Conservation (phyloP, 1,284 basidiomycete genomes). For the Inonotus obliquus region DNA sequence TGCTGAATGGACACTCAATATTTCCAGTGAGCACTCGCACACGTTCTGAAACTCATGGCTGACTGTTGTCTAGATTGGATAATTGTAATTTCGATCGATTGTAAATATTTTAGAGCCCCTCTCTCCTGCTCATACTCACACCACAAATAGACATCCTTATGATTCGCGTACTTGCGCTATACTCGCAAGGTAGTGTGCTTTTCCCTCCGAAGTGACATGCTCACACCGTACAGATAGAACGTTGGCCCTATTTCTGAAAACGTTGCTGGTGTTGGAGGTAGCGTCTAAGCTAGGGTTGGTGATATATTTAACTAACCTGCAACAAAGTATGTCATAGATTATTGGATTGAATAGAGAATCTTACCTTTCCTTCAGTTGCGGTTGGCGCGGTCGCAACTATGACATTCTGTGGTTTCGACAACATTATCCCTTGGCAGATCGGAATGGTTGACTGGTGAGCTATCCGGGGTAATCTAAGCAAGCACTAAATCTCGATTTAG, state of each 20-base stretch:
- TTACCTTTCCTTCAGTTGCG: neutral
- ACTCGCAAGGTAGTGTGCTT: neutral
- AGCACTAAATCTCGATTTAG: neutral
- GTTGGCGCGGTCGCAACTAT: neutral
- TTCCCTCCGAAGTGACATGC: neutral
- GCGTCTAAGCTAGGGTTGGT: neutral
- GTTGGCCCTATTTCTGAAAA: neutral
- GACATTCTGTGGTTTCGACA: neutral
- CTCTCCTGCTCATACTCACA: neutral
- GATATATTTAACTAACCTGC: neutral
- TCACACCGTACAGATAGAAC: neutral
- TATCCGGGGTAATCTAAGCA: neutral
- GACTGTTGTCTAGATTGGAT: neutral
- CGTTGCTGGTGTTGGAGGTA: neutral
- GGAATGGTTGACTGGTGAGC: neutral
- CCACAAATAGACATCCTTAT: neutral
- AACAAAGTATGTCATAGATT: neutral
- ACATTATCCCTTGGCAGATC: neutral
- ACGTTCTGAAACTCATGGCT: neutral
- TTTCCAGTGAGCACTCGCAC: neutral
- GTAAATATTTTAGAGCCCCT: neutral
- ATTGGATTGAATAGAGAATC: neutral
- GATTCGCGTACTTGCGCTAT: constrained; percentile 11
- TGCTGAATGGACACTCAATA: neutral
- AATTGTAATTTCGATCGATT: neutral